Base-by-base conservation (phyloP, 805 yeast species). In the Spencermartinsiella europaea region DNA sequence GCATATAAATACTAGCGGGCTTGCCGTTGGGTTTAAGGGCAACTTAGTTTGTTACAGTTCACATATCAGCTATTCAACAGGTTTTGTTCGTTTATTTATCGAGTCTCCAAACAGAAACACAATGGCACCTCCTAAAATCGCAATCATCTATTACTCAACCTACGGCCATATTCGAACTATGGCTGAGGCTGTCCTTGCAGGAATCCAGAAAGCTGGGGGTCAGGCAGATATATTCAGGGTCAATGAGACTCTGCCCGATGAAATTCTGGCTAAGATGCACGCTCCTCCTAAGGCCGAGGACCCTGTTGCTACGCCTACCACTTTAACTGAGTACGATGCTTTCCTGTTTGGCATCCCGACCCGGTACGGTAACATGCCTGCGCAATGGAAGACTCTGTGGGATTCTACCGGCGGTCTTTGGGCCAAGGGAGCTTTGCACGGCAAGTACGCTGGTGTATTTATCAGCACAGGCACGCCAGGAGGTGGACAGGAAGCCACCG, bases 321-420 rank as follows among this genome's bases (percentile, higher is more conserved):
- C 40, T 19, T 70, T 87, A 54, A 63, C 66, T 16, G 68, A 76
- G 51, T 84, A 82, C 68, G 95, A 86, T 60, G 89, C 80, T 7
- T 79, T 83, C 62, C 55, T 85, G 52, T 80, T 86, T 57, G 95
- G 95, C 54, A 65, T 85, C 49, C 95, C 95, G 53, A 84, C 95
- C 33, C 75, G 95, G 66, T 86, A 63, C 63, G 95, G 95, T 57
- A 75, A 71, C 62, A 68, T 76, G 62, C 88, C 95, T 43, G 79
- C 86, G 21, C 95, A 86, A 67, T 80, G 83, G 77, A 74, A 77
- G 55, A 63, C 83, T 2, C 86, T 83, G 70, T 81, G 87, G 83
- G 95, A 81, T 62, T 65, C 73, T 40, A 84, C 93, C 34, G 93
- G 93, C 48, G 79, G 79, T 15, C 64, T 83, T 48, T 86, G 95